Base-by-base conservation (phyloP, 306 rosid species). In the Acmispon strigosus region DNA sequence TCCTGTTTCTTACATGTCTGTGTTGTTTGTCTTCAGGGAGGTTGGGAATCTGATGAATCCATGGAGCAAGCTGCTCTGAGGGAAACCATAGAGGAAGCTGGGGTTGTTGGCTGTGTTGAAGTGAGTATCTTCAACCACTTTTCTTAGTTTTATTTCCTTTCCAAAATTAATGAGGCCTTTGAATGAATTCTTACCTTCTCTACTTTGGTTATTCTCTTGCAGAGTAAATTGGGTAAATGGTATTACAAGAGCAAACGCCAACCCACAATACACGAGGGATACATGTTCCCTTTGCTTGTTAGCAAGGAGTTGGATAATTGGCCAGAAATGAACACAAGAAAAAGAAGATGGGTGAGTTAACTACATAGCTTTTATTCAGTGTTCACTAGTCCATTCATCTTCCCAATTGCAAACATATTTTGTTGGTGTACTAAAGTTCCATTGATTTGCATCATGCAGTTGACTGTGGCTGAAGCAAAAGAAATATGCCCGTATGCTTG, bases 21-120 rank as follows among this genome's bases (percentile, higher is more conserved):
- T 82, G 34, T 55, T 76, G 36, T 73, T 67, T 78, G 62, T 16
- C 11, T 34, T 71, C 79, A 91, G 96, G 98, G 98, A n/a, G 98
- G 98, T 73, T 93, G 98, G 98, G 98, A 93, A 74, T 27, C 18
- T 56, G 98, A 90, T 66, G 98, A 93, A 66, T 79, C 92, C 7
- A 93, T 80, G 73, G 93, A 85, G 57, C 85, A 80, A n/a, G 98
- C 98, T 14, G 98, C 98, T 66, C 27, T 36, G 55, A 87, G 98
- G 62, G 98, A 93, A 64, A 93, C 97, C 5, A 10, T 87, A 1
- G 98, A 93, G 76, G 98, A 93, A 84, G 98, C 98, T 56, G 98
- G 98, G 0, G 96, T 93, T 36, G 16, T 64, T 54, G 98, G 98
- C 78, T 52, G 66, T 19, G 81, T 93, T 52, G 89, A 86, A 75